These are phyloP conservation scores for Prinsepia uniflora DNA, from an alignment of 306 rosid genomes.

Conservation along the genomic window DNA sequence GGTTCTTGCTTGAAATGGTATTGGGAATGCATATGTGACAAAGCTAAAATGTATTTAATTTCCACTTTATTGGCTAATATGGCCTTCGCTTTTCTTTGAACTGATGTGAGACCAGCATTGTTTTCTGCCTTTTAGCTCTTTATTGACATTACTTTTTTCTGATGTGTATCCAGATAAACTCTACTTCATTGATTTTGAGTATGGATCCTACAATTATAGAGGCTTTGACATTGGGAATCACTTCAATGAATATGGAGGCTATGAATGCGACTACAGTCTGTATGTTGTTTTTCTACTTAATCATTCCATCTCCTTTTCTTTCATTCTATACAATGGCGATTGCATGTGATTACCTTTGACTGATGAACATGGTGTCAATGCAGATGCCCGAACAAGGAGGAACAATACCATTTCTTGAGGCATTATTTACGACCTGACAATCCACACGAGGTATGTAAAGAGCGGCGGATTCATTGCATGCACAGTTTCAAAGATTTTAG, in stretches of 20 bases:
- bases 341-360: slow-evolving; percentile 13
- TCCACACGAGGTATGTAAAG: slow-evolving; percentile 58
- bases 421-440: slow-evolving; percentile 74
- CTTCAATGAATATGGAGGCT: slow-evolving; percentile 92
- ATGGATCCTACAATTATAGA: slow-evolving; percentile 90
- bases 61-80: slow-evolving; percentile 6
- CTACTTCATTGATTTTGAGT: slow-evolving; percentile 90
- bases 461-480: not conserved
- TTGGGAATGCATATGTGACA: not conserved
- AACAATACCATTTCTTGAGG: slow-evolving; percentile 80
- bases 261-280: slow-evolving; percentile 76
- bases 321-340: not conserved
- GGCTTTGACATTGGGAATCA: slow-evolving; percentile 95
- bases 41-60: not conserved
- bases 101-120: slow-evolving; percentile 9
- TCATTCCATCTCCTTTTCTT: slow-evolving; percentile 1
- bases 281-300: slow-evolving; percentile 33
- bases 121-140: slow-evolving; percentile 12
- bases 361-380: slow-evolving; percentile 21
- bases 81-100: too few species aligned
- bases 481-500: slow-evolving; percentile 10
- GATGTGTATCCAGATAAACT: slow-evolving; percentile 60
- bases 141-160: slow-evolving; percentile 23
- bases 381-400: slow-evolving; percentile 75
- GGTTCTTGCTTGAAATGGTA: not conserved